Conservation (phyloP, 169 alveolate species). For the Plasmodium inui region DNA sequence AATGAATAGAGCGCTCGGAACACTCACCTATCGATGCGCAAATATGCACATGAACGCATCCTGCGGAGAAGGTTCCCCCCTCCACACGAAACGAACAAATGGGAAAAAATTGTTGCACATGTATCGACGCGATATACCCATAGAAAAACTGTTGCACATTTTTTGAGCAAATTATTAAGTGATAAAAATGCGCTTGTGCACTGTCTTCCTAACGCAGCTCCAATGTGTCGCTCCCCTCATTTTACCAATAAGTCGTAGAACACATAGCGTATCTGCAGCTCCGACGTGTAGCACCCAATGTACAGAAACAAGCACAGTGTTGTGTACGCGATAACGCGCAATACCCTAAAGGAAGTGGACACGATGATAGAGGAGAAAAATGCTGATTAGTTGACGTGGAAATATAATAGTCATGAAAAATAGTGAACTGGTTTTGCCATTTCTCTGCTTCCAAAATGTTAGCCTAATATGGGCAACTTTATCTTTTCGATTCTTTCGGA, state of each 20-base stretch:
- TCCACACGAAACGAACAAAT: not conserved
- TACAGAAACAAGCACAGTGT: conserved; percentile 41
- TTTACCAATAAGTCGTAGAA: conserved; percentile 68
- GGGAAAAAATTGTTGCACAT: not conserved
- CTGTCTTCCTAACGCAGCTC: not conserved
- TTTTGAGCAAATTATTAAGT: not conserved
- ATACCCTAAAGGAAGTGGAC: conserved; percentile 31
- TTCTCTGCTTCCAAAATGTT: not conserved
- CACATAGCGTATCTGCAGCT: conserved; percentile 49
- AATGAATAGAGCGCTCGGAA: not conserved
- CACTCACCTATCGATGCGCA: not conserved
- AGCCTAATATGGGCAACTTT: not conserved
- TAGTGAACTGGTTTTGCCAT: not conserved
- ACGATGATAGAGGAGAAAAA: not conserved
- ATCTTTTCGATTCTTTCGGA: conserved; percentile 12
- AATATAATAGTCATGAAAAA: not conserved
- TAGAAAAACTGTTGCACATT: not conserved
- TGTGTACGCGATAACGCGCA: conserved; percentile 39
- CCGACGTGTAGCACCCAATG: conserved; percentile 65
- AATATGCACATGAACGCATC: not conserved
- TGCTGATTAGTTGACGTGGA: not conserved
- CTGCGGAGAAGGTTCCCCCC: not conserved
- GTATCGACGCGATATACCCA: not conserved
- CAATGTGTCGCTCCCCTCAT: not conserved
- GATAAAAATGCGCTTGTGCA: not conserved